A percentile compares a stretch with the other conserved stretches of the same genome.
These are phyloP conservation scores for Xylaria palmicola DNA, from an alignment of 495 filamentous ascomycete species.

Conservation along the genomic window DNA sequence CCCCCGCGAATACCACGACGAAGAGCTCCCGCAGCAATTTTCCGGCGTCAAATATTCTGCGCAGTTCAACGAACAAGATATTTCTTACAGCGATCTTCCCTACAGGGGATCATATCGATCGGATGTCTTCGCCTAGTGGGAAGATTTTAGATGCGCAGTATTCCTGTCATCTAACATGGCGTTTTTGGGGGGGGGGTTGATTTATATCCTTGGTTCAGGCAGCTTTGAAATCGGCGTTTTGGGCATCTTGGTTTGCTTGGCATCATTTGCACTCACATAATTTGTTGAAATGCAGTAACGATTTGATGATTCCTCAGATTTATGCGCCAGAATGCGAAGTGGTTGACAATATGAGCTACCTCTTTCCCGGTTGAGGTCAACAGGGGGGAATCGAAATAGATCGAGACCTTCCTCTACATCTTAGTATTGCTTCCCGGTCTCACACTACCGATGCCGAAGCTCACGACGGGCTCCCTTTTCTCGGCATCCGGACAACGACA, in stretches of 20 bases:
- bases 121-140: conserved; percentile 2
- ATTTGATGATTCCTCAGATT: conserved; percentile 23
- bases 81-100: conserved; percentile 18
- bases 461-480: background rate
- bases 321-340: conserved; percentile 1
- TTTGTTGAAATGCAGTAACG: conserved; percentile 34
- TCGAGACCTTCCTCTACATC: background rate
- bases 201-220: background rate
- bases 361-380: background rate
- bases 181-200: conserved; percentile 11
- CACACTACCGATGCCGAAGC: background rate
- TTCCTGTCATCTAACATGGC: conserved; percentile 16
- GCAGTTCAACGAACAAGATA: conserved; percentile 18
- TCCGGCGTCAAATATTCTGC: conserved; percentile 20
- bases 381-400: background rate
- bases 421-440: background rate
- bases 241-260: conserved; percentile 11
- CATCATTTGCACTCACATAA: conserved; percentile 21
- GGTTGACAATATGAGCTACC: background rate
- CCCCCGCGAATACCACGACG: conserved; percentile 18
- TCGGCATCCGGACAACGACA: background rate
- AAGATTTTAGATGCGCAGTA: background rate
- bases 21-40: conserved; percentile 18
- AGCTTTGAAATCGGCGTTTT: conserved; percentile 24
- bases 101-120: conserved; percentile 8